Percentiles rank a stretch among this genome's conserved stretches.
phyloP scores from a whole-genome alignment of 257 asterid genomes.

The Solanum pimpinellifolium region DNA sequence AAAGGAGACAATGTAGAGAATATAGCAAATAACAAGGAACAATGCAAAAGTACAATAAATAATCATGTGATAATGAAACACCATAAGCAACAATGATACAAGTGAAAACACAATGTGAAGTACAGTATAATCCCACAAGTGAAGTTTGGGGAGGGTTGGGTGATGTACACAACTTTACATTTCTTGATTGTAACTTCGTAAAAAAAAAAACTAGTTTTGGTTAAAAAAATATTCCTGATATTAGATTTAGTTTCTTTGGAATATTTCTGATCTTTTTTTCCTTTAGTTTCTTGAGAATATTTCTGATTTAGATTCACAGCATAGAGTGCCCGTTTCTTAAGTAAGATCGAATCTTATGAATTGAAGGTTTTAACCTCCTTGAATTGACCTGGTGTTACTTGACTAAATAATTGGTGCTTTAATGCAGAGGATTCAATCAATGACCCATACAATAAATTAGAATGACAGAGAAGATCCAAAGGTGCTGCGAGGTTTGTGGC shows the following conservation, averaged over 20 bases:
- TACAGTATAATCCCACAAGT: neutral
- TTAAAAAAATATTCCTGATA: neutral
- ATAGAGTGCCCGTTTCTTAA: neutral
- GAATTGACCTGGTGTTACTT: neutral
- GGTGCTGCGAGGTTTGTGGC: constrained; percentile 39
- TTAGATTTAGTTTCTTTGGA: neutral
- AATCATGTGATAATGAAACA: neutral
- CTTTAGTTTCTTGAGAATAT: neutral
- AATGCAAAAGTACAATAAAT: neutral
- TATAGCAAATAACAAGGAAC: neutral
- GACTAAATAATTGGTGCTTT: neutral
- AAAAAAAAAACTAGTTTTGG: neutral
- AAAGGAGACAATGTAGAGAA: neutral
- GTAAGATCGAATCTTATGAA: neutral
- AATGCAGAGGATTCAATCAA: neutral
- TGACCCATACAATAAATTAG: neutral
- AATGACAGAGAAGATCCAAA: neutral
- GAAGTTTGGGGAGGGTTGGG: neutral
- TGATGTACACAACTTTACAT: neutral
- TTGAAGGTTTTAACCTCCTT: neutral
- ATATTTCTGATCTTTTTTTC: neutral
- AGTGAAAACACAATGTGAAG: neutral
- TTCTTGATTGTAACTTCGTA: neutral
- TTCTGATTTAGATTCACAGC: neutral
- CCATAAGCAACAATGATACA: neutral